These are phyloP conservation scores for Xylaria longipes DNA, from an alignment of 495 filamentous ascomycete species.

Conservation along the genomic window DNA sequence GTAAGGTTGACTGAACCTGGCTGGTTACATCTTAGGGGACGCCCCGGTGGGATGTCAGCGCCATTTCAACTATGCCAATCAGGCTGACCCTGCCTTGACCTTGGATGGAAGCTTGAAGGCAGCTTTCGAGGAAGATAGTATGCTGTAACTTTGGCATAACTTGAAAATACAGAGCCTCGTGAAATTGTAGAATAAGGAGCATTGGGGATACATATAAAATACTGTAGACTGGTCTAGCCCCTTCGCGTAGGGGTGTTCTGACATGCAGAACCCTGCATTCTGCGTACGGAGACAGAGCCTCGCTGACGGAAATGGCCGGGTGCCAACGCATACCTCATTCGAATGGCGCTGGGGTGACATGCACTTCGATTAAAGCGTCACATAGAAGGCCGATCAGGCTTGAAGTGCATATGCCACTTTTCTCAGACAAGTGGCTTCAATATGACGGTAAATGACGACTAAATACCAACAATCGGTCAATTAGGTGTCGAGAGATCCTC, in stretches of 20 bases:
- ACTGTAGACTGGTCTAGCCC: neutral
- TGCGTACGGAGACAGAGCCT: neutral
- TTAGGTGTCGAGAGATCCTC: neutral
- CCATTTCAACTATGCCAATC: no score
- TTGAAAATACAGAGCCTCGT: neutral
- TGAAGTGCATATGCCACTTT: neutral
- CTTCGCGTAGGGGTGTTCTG: neutral
- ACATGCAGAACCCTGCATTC: neutral
- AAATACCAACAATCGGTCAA: neutral
- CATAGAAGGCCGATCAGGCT: neutral
- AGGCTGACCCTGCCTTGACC: no score
- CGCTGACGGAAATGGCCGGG: neutral
- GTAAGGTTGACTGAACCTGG: neutral
- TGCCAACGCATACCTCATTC: neutral
- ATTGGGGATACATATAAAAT: no score
- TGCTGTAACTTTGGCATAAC: neutral
- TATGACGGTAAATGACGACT: neutral
- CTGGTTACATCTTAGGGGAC: neutral
- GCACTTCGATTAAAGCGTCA: neutral
- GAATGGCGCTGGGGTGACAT: neutral
- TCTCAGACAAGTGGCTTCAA: neutral
- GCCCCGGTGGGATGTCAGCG: neutral
- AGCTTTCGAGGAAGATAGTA: neutral
- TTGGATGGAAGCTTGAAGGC: neutral
- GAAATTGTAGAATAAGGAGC: neutral